Conservation (phyloP, 345 rosid genomes). For the Populus tremula region DNA sequence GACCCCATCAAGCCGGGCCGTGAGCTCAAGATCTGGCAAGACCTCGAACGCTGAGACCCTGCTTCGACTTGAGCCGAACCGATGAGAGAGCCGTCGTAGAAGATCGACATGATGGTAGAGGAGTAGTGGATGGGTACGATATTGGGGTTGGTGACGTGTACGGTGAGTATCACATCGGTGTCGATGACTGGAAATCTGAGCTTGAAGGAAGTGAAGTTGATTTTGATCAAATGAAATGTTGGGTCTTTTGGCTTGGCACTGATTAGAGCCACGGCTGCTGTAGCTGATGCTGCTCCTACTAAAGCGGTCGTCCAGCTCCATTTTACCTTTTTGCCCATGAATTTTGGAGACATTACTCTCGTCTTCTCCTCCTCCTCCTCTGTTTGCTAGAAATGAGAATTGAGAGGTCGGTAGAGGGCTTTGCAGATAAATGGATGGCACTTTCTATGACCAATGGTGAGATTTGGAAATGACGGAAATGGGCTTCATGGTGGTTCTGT, state of each 20-base stretch:
- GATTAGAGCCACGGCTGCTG: slow-evolving; percentile 44
- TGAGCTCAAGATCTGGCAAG: slow-evolving; percentile 64
- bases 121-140: slow-evolving; percentile 60
- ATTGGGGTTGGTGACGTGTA: slow-evolving; percentile 86
- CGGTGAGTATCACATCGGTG: slow-evolving; percentile 69
- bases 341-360: too few species aligned
- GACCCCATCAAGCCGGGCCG: slow-evolving; percentile 68
- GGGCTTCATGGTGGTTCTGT: too few species aligned
- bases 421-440: too few species aligned
- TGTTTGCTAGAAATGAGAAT: too few species aligned
- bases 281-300: slow-evolving; percentile 65
- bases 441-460: too few species aligned
- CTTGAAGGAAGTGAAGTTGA: slow-evolving; percentile 71
- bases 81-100: slow-evolving; percentile 78
- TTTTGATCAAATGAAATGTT: slow-evolving; percentile 74
- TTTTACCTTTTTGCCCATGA: slow-evolving; percentile 24
- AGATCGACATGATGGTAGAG: slow-evolving; percentile 74
- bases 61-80: slow-evolving; percentile 68
- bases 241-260: slow-evolving; percentile 76
- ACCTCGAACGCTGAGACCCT: slow-evolving; percentile 61
- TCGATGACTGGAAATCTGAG: slow-evolving; percentile 68
- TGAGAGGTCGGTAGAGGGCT: too few species aligned
- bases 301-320: slow-evolving; percentile 83
- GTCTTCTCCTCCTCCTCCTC: too few species aligned
- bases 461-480: too few species aligned